Evolutionary conservation across 164 flowering plant species (phyloP).

Genomic region (Kingdonia uniflora): DNA sequence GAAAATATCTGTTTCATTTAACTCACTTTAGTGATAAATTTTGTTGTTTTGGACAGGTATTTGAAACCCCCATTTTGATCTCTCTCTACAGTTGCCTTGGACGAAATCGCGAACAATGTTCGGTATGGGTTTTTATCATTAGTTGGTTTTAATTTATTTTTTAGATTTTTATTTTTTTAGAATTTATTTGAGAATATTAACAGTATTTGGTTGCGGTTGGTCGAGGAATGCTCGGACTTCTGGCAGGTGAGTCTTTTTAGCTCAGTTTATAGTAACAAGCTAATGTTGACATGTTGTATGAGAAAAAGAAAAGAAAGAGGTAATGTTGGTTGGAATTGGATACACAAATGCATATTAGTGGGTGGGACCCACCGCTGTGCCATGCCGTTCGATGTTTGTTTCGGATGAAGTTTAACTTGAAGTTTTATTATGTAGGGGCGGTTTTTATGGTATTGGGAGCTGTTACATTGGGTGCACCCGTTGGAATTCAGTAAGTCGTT

Average conservation of each 20-base stretch:
- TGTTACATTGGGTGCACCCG: conserved; percentile 74
- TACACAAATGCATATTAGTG: not conserved
- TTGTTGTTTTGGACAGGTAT: conserved; percentile 20
- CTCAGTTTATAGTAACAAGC: too few species aligned
- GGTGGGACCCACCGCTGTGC: not conserved
- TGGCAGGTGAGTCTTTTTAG: conserved; percentile 37
- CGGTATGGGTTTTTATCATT: conserved; percentile 26
- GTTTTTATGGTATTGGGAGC: conserved; percentile 70
- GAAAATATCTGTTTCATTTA: not conserved
- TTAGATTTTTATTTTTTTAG: too few species aligned
- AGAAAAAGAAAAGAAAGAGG: not conserved
- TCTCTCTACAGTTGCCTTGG: conserved; percentile 45
- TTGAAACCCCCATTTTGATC: conserved; percentile 39
- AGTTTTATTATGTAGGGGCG: conserved; percentile 45
- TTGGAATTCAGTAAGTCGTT: conserved; percentile 56
- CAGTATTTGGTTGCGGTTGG: conserved; percentile 58
- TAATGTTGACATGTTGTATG: not conserved
- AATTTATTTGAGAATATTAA: not conserved
- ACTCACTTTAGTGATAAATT: not conserved
- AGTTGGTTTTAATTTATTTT: not conserved
- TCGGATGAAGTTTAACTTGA: not conserved
- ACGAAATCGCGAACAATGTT: conserved; percentile 34
- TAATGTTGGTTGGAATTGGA: too few species aligned
- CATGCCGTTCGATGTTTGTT: not conserved
- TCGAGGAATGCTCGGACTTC: conserved; percentile 46